Conservation (phyloP, 192 early-diverging fungal species). For the Backusella liffmaniae region DNA sequence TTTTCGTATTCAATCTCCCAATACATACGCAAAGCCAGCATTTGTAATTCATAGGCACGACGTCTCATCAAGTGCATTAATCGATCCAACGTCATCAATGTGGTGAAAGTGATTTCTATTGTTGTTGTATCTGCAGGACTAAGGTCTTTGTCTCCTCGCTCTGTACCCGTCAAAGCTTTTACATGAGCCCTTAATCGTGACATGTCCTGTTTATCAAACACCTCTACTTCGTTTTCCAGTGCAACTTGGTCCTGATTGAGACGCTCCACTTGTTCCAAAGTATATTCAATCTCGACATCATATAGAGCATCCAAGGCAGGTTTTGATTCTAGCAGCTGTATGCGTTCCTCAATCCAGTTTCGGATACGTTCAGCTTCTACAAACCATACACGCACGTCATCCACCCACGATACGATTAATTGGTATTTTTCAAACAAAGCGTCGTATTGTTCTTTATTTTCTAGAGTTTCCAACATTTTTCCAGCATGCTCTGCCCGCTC, state of each 20-base stretch:
- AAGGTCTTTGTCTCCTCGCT: conserved; percentile 25
- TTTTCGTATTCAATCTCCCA: conserved; percentile 40
- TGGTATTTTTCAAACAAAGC: conserved; percentile 21
- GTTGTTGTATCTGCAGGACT: conserved; percentile 48
- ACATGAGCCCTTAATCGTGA: conserved; percentile 43
- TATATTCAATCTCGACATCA: conserved; percentile 11
- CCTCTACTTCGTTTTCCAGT: conserved; percentile 38
- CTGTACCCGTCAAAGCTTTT: conserved; percentile 35
- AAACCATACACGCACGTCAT: conserved; percentile 45
- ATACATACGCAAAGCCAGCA: conserved; percentile 32
- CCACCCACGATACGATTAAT: conserved; percentile 33
- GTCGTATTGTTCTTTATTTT: conserved; percentile 5
- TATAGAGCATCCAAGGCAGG: conserved; percentile 26
- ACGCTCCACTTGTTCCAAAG: conserved; percentile 27
- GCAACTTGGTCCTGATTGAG: conserved; percentile 30
- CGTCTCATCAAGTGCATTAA: conserved; percentile 33
- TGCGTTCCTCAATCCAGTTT: conserved; percentile 37
- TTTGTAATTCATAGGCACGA: conserved; percentile 31
- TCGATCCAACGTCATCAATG: conserved; percentile 38
- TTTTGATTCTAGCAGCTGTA: conserved; percentile 25
- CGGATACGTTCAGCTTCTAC: conserved; percentile 44
- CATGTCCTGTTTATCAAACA: conserved; percentile 44
- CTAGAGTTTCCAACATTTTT: conserved; percentile 8
- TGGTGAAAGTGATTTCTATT: conserved; percentile 44
- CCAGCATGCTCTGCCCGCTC: conserved; percentile 12